These are phyloP conservation scores for Colletotrichum sp. DNA, from an alignment of 2,329 filamentous ascomycete genomes.

Conservation along the genomic window DNA sequence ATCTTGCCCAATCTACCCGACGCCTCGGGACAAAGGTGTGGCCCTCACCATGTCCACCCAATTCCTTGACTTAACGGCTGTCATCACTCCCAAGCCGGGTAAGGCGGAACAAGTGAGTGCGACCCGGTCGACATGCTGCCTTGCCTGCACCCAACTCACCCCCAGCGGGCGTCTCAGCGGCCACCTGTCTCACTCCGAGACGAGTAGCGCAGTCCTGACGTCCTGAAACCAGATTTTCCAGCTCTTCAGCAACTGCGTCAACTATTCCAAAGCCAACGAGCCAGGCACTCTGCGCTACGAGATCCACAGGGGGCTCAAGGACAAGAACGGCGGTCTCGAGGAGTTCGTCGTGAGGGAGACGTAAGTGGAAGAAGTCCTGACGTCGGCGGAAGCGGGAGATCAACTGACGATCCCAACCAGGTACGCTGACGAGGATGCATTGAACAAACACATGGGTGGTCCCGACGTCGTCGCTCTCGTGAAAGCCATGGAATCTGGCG, in stretches of 20 bases:
- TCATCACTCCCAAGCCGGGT: conserved; percentile 31
- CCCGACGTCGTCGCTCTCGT: conserved; percentile 25
- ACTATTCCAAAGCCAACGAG: conserved; percentile 28
- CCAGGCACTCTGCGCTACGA: conserved; percentile 29
- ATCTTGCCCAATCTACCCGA: background rate
- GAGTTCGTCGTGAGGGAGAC: conserved; percentile 30
- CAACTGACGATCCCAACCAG: conserved; percentile 11
- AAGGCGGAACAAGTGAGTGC: conserved; percentile 25
- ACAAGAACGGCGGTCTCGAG: conserved; percentile 25
- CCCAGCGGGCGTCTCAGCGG: background rate
- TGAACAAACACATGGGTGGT: conserved; percentile 25
- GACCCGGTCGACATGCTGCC: background rate
- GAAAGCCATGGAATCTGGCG: conserved; percentile 20
- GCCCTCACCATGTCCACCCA: conserved; percentile 9
- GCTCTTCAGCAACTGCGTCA: conserved; percentile 26
- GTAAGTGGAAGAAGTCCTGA: conserved; percentile 19
- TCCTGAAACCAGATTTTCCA: conserved; percentile 25
- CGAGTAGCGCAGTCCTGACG: background rate
- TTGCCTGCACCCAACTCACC: background rate
- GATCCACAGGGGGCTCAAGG: conserved; percentile 26
- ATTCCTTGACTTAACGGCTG: conserved; percentile 27
- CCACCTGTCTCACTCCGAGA: background rate
- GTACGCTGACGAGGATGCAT: conserved; percentile 27
- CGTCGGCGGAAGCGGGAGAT: background rate
- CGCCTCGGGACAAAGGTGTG: background rate